Evolutionary conservation across 352 stramenopile genomes (phyloP).

Genomic region (Phytophthora fragariae): DNA sequence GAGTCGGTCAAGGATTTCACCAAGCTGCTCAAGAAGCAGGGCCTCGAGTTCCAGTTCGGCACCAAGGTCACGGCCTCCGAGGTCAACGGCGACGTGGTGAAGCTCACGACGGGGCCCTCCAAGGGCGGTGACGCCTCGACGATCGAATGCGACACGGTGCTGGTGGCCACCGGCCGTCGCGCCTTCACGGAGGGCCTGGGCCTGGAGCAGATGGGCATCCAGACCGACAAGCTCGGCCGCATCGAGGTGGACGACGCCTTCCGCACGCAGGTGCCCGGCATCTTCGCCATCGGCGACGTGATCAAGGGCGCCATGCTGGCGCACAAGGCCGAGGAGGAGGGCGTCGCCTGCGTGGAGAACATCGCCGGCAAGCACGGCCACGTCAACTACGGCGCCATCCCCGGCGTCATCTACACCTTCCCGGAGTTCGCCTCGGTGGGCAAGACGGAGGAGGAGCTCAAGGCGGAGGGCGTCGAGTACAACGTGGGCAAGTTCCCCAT

Average conservation of each 20-base stretch:
- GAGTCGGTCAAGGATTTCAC: constrained; percentile 98
- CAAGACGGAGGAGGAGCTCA: constrained; percentile 98
- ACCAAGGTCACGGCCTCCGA: constrained; percentile 97
- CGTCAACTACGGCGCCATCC: constrained; percentile 99
- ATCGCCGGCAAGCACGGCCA: constrained; percentile 98
- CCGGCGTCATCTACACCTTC: constrained; percentile 98
- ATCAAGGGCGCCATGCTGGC: constrained; percentile 99
- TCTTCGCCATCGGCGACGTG: constrained; percentile 98
- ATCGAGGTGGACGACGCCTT: constrained; percentile 98
- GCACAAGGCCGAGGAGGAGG: constrained; percentile 99
- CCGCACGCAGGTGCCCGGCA: constrained; percentile 92
- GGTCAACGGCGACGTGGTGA: constrained; percentile 93
- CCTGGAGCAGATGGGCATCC: constrained; percentile 97
- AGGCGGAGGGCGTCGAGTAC: constrained; percentile 94
- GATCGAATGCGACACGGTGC: constrained; percentile 84
- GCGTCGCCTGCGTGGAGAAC: constrained; percentile 97
- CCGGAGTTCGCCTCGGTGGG: constrained; percentile 96
- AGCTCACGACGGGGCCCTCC: constrained; percentile 94
- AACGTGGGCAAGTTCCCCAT: constrained; percentile 99
- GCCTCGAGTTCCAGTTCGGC: constrained; percentile 97
- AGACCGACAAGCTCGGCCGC: constrained; percentile 96
- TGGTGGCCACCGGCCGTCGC: constrained; percentile 92
- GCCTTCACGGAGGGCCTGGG: constrained; percentile 96
- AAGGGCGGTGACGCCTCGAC: constrained; percentile 58
- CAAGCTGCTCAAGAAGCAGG: constrained; percentile 98